Base-by-base conservation (phyloP, 331 rosid genomes). In the Malus hybrid region DNA sequence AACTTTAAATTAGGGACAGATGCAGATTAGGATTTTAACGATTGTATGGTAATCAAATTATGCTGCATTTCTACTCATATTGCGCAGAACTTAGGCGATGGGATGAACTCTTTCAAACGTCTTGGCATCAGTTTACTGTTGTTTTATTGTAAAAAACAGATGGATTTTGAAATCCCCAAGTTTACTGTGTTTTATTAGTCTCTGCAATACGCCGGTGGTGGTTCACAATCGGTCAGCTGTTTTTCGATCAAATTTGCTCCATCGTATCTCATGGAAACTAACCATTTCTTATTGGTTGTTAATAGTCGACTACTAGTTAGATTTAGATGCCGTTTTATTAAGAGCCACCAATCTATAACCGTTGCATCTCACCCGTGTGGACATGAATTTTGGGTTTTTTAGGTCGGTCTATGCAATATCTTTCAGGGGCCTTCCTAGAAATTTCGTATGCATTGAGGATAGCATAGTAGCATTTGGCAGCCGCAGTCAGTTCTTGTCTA, bases 71-170 rank as follows among this genome's bases (percentile, higher is more conserved):
- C 22, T 14, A 29, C 28, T 64, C 14, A 7, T 64, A 10, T 74
- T 44, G 19, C 6, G 5, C 33, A 20, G 48, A 64, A 74, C 52
- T 31, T 48, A 44, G 22, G 48, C 55, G 11, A 67, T 57, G 44
- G 57, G 71, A 78, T 74, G 64, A 34, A 36, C 65, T 75, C 28
- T 48, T 69, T 6, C 34, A 18, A 15, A 42, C 77, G 66, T 74
- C 32, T 12, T 63, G 71, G 4, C 59, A 39, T 39, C 60, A 6
- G 24, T 44, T 55, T 56, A 55, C 19, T 2, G 54, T 4, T 18
- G 31, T 70, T 46, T 13, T 29, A 6, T 39, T 6, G 13, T 15
- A 20, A 50, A 44, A 54, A 34, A 36, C 32, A 67, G 15, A 36
- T 20, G 6, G 32, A 67, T 36, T 39, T 67, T 18, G 10, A 5